phyloP scores from a whole-genome alignment of 2,329 filamentous ascomycete genomes.

The Aaosphaeria pasadenensis region DNA sequence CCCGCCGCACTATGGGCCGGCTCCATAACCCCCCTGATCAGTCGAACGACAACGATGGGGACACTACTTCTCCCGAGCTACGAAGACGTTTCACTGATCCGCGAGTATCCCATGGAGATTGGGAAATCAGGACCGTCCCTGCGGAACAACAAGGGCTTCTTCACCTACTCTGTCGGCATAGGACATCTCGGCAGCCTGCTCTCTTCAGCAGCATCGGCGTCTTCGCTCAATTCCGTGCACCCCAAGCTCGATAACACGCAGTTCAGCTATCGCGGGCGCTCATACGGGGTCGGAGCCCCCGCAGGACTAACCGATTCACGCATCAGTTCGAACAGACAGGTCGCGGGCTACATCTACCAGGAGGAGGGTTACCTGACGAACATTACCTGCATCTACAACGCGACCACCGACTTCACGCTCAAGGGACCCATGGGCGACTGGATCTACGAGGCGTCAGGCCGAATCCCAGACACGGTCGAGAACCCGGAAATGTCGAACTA shows the following conservation, averaged over 20 bases:
- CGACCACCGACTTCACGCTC: slow-evolving; percentile 27
- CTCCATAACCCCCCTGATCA: slow-evolving; percentile 24
- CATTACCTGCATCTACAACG: slow-evolving; percentile 38
- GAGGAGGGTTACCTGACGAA: slow-evolving; percentile 32
- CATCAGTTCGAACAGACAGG: slow-evolving; percentile 14
- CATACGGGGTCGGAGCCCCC: slow-evolving; percentile 45
- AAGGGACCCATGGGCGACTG: slow-evolving; percentile 17
- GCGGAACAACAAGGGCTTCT: slow-evolving; percentile 20
- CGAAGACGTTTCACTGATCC: slow-evolving; percentile 21
- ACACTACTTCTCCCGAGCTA: slow-evolving; percentile 20
- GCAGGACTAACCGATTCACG: slow-evolving; percentile 21
- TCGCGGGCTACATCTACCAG: slow-evolving; percentile 29
- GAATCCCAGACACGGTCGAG: slow-evolving; percentile 20
- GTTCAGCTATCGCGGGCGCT: slow-evolving; percentile 31
- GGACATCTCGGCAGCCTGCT: slow-evolving; percentile 21
- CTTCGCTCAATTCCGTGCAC: slow-evolving; percentile 16
- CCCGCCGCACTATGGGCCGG: slow-evolving; percentile 27
- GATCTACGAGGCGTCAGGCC: slow-evolving; percentile 21
- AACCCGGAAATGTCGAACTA: slow-evolving; percentile 28
- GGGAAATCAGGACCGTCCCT: slow-evolving; percentile 19
- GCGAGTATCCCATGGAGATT: slow-evolving; percentile 25
- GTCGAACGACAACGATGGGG: slow-evolving; percentile 11
- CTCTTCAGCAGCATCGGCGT: slow-evolving; percentile 16
- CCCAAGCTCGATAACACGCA: slow-evolving; percentile 26
- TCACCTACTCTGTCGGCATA: slow-evolving; percentile 24